Base-by-base conservation (phyloP, 768 basidiomycete genomes). In the Leucocoprinus leucothites region DNA sequence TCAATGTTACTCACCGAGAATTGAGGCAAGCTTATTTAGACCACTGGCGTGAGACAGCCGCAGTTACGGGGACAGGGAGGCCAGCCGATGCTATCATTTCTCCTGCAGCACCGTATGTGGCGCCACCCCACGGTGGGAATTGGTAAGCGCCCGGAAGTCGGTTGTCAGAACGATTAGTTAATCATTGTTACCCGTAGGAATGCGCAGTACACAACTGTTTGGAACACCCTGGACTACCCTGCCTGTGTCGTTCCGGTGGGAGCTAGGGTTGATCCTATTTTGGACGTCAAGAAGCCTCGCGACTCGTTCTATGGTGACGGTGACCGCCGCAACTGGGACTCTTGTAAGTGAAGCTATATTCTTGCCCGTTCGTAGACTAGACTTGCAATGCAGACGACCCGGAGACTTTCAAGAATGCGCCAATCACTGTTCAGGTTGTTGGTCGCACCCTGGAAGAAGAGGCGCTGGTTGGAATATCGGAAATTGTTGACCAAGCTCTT, bases 381-480 rank as follows among this genome's bases (percentile, higher is more conserved):
- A 13, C 9, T 19, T n/a, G 6, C 21, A 53, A 56, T 38, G 47
- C 53, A 87, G 89, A 89, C 61, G 71, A 84, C 19, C 85, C 87
- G 0, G 69, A 73, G 18, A 71, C 64, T 0, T 88, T 79, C 65
- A 67, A 66, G 53, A 77, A 81, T 53, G 84, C 82, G 0, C 89
- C 89, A 0, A 71, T 91, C 16, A 69, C 74, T 5, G 64, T 91
- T 26, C 89, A 91, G 65, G 64, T 91, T 7, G 74, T 89, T 8
- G 87, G 85, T 2, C 75, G 84, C 42, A 86, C 84, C 4, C 70
- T 82, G 55, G 89, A 91, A 61, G 90, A 91, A 61, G 89, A 91
- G 61, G 89, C 82, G 0, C 79, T 89, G 1, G 78, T 91, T 49
- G 78, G 73, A 0, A 82, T 91, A 80, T 76, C 80, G 5, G 84